Evolutionary conservation across 805 yeast species (phyloP), one percentile per base, ranked within the genome.

Genomic region (Candida pseudofarinosa): DNA sequence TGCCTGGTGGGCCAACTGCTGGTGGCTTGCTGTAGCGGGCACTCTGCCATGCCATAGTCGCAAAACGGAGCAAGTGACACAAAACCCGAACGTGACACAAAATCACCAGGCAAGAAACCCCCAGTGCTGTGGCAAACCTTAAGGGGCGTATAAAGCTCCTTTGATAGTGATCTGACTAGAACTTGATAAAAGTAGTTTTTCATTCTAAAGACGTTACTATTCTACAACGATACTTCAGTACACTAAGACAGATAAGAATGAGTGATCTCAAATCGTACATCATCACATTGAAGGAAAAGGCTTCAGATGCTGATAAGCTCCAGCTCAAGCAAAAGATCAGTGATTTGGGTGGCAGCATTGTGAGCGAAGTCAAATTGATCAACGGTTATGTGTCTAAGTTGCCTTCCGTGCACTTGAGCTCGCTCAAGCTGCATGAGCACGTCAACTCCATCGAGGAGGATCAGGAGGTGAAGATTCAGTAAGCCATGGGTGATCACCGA

Each of bases 401-500:
- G 47, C 88, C 89, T 35, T 61, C 69, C 4, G 45, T 71, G 48
- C 83, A 78, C 50, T 67, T 76, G 30, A 58, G 62, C 17, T 50
- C 77, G n/a, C 58, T 83, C 51, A 60, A 67, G 49, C 54, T 60
- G 34, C 73, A 78, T 54, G 76, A 74, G 20, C 73, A 70, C 38
- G 81, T 84, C 50, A 74, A 77, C 38, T 63, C 72, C 33, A 67
- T 83, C 49, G 90, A 84, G 60, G 88, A 80, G 58, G 90, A 84
- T 58, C 66, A 74, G 55, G 85, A 79, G 55, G 88, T 83, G 34
- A 70, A 72, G 51, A 76, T 72, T 49, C 68, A 69, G 39, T 45
- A 45, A 42, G 31, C 17, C 7, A n/a, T 6, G 6, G 28, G 28
- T 10, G 28, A 10, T 23, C 28, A 23, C n/a, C n/a, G n/a, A n/a